Percentiles rank a stretch among this genome's conserved stretches.
phyloP scores from a whole-genome alignment of 768 basidiomycete genomes.

The Kwoniella heveanensis region DNA sequence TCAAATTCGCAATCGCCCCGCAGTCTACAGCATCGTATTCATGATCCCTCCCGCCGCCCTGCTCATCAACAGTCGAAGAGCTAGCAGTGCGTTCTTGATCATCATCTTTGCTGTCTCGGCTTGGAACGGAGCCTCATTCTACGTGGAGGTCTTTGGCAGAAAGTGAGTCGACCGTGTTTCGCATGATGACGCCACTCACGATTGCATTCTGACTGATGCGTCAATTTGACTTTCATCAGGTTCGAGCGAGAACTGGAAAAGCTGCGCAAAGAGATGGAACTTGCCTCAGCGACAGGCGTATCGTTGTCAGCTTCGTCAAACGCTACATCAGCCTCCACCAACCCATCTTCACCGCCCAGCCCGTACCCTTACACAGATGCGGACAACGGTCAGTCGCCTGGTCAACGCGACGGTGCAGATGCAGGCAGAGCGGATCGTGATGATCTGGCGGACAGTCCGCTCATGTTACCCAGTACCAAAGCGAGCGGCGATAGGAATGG shows the following conservation, averaged over 20 bases:
- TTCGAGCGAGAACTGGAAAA: constrained; percentile 92
- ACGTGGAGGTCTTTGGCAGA: constrained; percentile 94
- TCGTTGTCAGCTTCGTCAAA: constrained; percentile 20
- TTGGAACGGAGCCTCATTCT: constrained; percentile 88
- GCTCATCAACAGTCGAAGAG: constrained; percentile 75
- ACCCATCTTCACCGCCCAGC: constrained; percentile 26
- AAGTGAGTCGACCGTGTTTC: constrained; percentile 65
- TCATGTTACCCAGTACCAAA: constrained; percentile 42
- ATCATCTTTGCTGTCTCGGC: constrained; percentile 81
- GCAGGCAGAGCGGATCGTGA: neutral
- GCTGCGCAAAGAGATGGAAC: constrained; percentile 84
- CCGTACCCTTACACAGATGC: constrained; percentile 19
- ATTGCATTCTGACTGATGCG: no score
- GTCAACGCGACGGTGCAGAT: neutral
- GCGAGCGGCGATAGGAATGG: neutral
- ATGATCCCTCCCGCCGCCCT: constrained; percentile 82
- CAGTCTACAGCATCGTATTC: constrained; percentile 82
- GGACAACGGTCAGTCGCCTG: neutral
- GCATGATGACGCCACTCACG: neutral
- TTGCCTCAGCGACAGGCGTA: constrained; percentile 55
- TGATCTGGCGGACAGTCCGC: constrained; percentile 41
- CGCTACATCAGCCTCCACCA: constrained; percentile 13
- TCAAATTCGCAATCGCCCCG: no score
- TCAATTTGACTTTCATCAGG: constrained; percentile 57
- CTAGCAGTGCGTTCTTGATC: constrained; percentile 77